phyloP scores from a whole-genome alignment of 306 rosid genomes.

The Pachyrhizus erosus region DNA sequence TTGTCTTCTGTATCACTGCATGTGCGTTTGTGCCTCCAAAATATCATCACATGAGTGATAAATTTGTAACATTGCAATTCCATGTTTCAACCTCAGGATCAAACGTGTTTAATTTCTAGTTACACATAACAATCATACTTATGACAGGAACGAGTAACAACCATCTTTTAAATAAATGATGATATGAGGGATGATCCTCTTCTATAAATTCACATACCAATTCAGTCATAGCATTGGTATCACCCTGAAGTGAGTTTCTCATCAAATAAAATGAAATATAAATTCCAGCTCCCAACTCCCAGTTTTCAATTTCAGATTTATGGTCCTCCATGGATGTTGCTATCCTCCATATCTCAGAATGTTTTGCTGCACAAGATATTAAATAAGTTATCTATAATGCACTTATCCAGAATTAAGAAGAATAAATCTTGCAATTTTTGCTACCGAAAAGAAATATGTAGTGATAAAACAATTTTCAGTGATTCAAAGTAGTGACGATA shows the following conservation, averaged over 20 bases:
- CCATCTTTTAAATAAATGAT: not conserved
- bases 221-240: conserved; percentile 59
- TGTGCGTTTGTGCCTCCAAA: conserved; percentile 17
- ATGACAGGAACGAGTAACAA: conserved; percentile 16
- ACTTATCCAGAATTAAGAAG: conserved; percentile 14
- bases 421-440: conserved; percentile 21
- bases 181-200: not conserved
- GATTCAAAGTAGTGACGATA: not conserved
- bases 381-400: conserved; percentile 32
- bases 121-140: conserved; percentile 12
- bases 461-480: conserved; percentile 5
- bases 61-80: conserved; percentile 13
- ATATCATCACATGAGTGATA: conserved; percentile 28
- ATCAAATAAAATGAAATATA: conserved; percentile 81
- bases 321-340: conserved; percentile 86
- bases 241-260: conserved; percentile 79
- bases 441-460: conserved; percentile 7
- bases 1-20: conserved; percentile 17
- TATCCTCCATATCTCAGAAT: conserved; percentile 82
- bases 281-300: conserved; percentile 97
- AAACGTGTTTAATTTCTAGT: conserved; percentile 34
- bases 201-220: conserved; percentile 57
- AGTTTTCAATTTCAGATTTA: conserved; percentile 96
- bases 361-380: conserved; percentile 63
- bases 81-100: conserved; percentile 6